These are phyloP conservation scores for Microthlaspi erraticum DNA, from an alignment of 345 rosid species.

Conservation along the genomic window DNA sequence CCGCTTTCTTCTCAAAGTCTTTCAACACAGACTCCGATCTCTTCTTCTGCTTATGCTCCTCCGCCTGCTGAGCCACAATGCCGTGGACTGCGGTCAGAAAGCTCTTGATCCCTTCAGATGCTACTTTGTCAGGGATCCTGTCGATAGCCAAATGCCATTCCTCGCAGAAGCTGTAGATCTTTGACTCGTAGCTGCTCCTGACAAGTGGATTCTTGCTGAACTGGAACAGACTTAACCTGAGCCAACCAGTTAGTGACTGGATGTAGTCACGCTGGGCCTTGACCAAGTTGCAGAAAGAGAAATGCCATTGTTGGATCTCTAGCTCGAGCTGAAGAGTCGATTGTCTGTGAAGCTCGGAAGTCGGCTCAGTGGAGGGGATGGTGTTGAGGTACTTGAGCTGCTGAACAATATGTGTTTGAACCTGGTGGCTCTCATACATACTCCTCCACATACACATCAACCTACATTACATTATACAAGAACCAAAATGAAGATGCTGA, in stretches of 20 bases:
- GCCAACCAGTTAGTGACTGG: slow-evolving; percentile 91
- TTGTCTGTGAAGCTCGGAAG: slow-evolving; percentile 92
- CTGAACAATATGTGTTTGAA: slow-evolving; percentile 93
- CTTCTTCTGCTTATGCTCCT: slow-evolving; percentile 88
- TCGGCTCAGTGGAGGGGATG: slow-evolving; percentile 82
- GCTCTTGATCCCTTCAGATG: slow-evolving; percentile 96
- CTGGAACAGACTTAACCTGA: slow-evolving; percentile 88
- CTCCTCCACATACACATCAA: slow-evolving; percentile 98
- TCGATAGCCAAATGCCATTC: slow-evolving; percentile 89
- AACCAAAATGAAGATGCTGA: slow-evolving; percentile 3
- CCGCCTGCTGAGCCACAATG: slow-evolving; percentile 83
- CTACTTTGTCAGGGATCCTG: slow-evolving; percentile 93
- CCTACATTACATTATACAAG: slow-evolving; percentile 46
- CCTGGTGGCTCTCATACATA: slow-evolving; percentile 99
- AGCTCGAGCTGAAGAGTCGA: slow-evolving; percentile 89
- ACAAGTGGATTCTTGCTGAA: slow-evolving; percentile 70
- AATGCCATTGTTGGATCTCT: slow-evolving; percentile 94
- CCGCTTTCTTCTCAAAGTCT: slow-evolving; percentile 71
- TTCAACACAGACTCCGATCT: slow-evolving; percentile 58
- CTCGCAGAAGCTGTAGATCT: slow-evolving; percentile 83
- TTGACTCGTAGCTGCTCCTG: slow-evolving; percentile 60
- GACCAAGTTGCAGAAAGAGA: slow-evolving; percentile 78
- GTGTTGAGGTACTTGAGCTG: slow-evolving; percentile 91
- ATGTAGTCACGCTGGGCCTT: slow-evolving; percentile 87
- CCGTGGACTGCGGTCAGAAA: slow-evolving; percentile 80